Conservation (phyloP, 768 basidiomycete genomes). For the Hypsizygus marmoreus region DNA sequence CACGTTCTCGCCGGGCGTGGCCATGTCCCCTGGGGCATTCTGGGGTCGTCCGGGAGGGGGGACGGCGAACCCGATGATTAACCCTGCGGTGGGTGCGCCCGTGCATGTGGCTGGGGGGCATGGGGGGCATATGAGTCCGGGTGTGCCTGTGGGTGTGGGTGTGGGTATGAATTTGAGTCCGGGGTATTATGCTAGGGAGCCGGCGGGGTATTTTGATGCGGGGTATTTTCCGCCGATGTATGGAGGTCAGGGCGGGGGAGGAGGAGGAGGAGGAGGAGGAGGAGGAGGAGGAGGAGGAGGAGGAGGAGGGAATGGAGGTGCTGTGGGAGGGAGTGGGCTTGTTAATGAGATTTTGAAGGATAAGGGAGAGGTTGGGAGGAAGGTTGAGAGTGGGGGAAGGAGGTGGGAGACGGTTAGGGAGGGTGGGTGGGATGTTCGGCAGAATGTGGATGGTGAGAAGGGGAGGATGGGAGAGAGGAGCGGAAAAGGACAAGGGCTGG, state of each 20-base stretch:
- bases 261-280: neutral
- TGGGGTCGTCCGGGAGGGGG: conserved; percentile 64
- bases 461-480: too few relatives aligned
- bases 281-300: neutral
- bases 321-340: too few relatives aligned
- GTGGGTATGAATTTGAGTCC: too few relatives aligned
- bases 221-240: conserved; percentile 38
- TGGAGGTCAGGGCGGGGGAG: neutral
- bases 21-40: conserved; percentile 75
- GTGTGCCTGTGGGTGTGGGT: conserved; percentile 23
- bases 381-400: conserved; percentile 1
- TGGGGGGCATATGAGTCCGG: conserved; percentile 9
- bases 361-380: neutral
- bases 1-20: conserved; percentile 68
- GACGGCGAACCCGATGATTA: conserved; percentile 42
- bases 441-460: too few relatives aligned
- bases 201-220: conserved; percentile 46
- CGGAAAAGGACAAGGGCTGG: too few relatives aligned
- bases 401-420: too few relatives aligned
- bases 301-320: neutral
- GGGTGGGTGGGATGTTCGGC: too few relatives aligned
- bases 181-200: conserved; percentile 27
- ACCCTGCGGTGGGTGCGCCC: conserved; percentile 49
- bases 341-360: conserved; percentile 2
- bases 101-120: conserved; percentile 28